Evolutionary conservation across 2,329 filamentous ascomycete species (phyloP), one percentile per base, ranked within the genome.

Genomic region (Talaromyces atroroseus): DNA sequence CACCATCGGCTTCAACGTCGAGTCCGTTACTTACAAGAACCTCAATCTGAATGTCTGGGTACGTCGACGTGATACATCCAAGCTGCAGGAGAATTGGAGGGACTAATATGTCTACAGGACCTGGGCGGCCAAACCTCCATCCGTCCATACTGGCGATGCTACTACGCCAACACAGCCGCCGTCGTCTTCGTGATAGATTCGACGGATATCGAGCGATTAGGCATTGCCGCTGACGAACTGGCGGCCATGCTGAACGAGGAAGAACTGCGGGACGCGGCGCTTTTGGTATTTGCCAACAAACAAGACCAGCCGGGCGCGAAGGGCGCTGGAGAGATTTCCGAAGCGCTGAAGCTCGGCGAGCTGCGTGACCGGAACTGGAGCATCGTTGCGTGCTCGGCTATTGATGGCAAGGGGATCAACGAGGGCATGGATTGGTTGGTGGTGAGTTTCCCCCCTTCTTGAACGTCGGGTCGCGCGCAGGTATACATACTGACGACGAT

Each of bases 401-500:
- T 99, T 56, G 94, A 96, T 70, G 94, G 94, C 45, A 88, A 89
- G 67, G 94, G 94, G 71, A 89, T 99, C 46, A 90, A 87, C 61
- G 94, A 99, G 76, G 94, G 94, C 59, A 99, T 99, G 94, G 94
- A 99, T 75, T 99, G 94, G 94, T 79, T 99, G 70, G 91, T 95
- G 80, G 89, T 92, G 75, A 75, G 80, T 80, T n/a, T 55, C 16
- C 32, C 16, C 8, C 32, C 10, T 10, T 12, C 29, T 34, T 34
- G n/a, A n/a, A n/a, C n/a, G n/a, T n/a, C 24, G 24, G 24, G 24
- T 26, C 7, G 24, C 24, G 7, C 3, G 24, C 24, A 3, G 24
- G 24, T 26, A 26, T 3, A 32, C 32, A 26, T 3, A 32, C 32
- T 36, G 32, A 36, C 12, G 32, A 36, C 12, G 32, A 10, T 4